Base-by-base conservation (phyloP, 176 grass and related monocot genomes). In the Chrysopogon serrulatus region DNA sequence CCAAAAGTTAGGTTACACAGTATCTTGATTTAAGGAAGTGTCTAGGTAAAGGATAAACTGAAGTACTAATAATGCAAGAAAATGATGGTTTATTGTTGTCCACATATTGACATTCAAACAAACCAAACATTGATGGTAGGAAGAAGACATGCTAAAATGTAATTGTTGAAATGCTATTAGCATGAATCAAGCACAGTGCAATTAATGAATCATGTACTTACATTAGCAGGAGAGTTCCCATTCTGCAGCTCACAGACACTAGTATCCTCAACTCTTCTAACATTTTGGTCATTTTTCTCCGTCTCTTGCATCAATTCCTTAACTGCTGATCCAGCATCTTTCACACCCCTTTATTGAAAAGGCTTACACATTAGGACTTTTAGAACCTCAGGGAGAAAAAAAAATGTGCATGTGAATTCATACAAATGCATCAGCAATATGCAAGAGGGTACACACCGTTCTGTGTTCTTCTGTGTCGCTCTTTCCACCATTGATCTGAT, bases 401-500 rank as follows among this genome's bases (percentile, higher is more conserved):
- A 42, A 74, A 39, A 68, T 28, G n/a, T 35, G 68, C 21, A 27
- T 42, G n/a, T 8, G 13, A 76, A 62, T 49, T 13, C 14, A 36
- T 65, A n/a, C 48, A 67, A 61, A 59, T 19, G 34, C 68, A 51
- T 86, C 35, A 66, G 72, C 3, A 39, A 76, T 24, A 23, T 7
- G 42, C 12, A 54, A 86, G 48, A 51, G 34, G 72, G 56, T 83
- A 65, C 80, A 76, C 84, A 99, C 93, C 83, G 71, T 77, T 89
- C 89, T 79, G 61, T 84, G 81, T 79, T 90, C 64, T 90, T 94
- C 75, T 91, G 69, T 75, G 73, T 68, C 51, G 73, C 74, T 45
- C 79, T 92, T 80, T 92, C 93, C 75, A 92, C 64, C 48, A 96
- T 87, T 65, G 77, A 92, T 41, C 59, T 89, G 73, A 99, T 92